phyloP scores from a whole-genome alignment of 2,329 filamentous ascomycete species.

The Alternaria sp. region DNA sequence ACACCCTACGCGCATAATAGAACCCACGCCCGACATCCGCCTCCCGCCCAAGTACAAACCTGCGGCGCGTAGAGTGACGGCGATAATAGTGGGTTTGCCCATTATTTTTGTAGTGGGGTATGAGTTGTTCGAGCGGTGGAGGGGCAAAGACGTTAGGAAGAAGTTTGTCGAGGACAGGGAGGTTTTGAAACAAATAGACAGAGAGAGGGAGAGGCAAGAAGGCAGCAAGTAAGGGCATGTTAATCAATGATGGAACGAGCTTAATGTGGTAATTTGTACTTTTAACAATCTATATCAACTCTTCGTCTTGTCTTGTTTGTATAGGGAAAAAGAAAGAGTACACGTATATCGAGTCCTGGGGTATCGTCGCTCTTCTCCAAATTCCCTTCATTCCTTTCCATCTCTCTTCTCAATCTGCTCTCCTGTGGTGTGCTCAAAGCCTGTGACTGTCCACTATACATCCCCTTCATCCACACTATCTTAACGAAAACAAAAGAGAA shows the following conservation, averaged over 20 bases:
- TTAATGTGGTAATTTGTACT: background rate
- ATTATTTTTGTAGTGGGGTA: constrained; percentile 45
- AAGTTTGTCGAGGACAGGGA: constrained; percentile 18
- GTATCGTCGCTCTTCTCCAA: background rate
- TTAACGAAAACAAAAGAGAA: background rate
- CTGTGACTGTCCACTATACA: background rate
- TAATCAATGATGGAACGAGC: background rate
- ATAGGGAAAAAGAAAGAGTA: background rate
- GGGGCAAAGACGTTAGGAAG: constrained; percentile 23
- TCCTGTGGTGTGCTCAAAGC: background rate
- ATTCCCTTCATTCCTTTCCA: background rate
- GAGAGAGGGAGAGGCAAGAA: background rate
- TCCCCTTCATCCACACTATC: background rate
- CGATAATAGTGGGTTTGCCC: constrained; percentile 48
- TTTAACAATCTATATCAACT: background rate
- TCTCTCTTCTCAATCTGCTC: background rate
- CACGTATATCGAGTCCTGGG: no score
- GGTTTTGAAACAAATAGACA: background rate
- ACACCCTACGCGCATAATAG: constrained; percentile 24
- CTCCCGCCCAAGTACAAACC: constrained; percentile 45
- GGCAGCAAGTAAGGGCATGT: background rate
- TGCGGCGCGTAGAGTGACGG: constrained; percentile 40
- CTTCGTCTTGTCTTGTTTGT: background rate
- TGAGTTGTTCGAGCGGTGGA: constrained; percentile 42
- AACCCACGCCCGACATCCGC: constrained; percentile 28